Base-by-base conservation (phyloP, 1,284 basidiomycete genomes). In the Apiotrichum montevideense region DNA sequence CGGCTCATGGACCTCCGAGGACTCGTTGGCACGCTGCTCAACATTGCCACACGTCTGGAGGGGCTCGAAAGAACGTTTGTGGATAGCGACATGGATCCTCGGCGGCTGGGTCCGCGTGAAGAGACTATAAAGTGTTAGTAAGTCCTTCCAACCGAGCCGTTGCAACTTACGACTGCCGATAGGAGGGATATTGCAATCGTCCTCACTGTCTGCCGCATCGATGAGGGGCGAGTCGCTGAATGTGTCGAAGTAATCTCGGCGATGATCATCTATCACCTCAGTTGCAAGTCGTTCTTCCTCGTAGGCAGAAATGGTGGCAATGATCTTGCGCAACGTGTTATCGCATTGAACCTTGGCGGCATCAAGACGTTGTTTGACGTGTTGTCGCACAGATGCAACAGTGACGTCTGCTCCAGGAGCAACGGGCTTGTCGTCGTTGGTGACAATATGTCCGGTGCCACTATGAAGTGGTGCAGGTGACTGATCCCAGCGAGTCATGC, bases 301-400 rank as follows among this genome's bases (percentile, higher is more conserved):
- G 78, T 91, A 97, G 35, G 84, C 78, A 59, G 94, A 95, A 79
- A 98, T 93, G 57, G 86, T 89, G 72, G 89, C 87, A 54, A 95
- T 89, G 68, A 97, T 89, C 66, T 90, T 87, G 70, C 87, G 85
- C 10, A 98, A 83, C 70, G 96, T 92, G 78, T 88, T 88, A 82
- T 98, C 93, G 79, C 95, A 98, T 64, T 90, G 88, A 54, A 88
- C 85, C 80, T 98, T 98, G 57, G 95, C 93, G 1, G 87, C 87
- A 75, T 88, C 88, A 73, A 98, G 85, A 55, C 95, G 87, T 66
- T 92, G 85, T 48, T 89, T 90, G 68, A 98, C 90, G 79, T 98
- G 94, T 58, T 91, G 85, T 55, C 90, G 83, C 60, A 98, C 93
- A 67, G 93, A 95, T 46, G 89, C 68, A 6, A 72, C 63, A 5